Evolutionary conservation across 2,329 filamentous ascomycete genomes (phyloP), one percentile per base, ranked within the genome.

Genomic region (Xenoacremonium recifei): DNA sequence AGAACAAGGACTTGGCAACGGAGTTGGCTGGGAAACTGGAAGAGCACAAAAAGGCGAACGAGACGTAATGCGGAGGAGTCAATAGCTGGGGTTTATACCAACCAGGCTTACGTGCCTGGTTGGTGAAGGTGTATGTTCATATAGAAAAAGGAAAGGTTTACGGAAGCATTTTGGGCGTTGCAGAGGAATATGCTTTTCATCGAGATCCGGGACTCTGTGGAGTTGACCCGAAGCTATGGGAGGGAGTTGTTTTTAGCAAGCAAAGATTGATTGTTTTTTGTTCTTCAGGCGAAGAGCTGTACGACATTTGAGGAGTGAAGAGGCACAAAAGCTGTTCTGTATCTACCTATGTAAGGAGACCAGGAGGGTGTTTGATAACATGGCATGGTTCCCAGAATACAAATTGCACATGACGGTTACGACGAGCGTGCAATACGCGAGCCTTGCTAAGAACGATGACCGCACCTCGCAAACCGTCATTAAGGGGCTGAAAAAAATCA

Each of bases 1-100:
- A 86, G 69, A 83, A 82, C 3, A 70, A 74, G 48, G 74, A 78
- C 25, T 55, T 82, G 31, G 77, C 84, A 11, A 67, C 72, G 53
- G 68, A 71, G 36, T 62, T 88, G 30, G 75, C 76, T 1, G 62
- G 62, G 13, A 68, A 66, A 3, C 48, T 81, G 57, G 76, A 81
- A 61, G 65, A 71, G 49, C 63, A 79, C 55, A 82, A 82, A 66
- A 62, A 66, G 42, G 70, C 75, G 44, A 80, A 81, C 55, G 80
- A 81, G 62, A 72, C 62, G 56, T 63, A 62, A 62, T 65, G 46
- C 35, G 54, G 50, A 53, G 37, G 46, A 11, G 29, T n/a, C n/a
- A n/a, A n/a, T n/a, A n/a, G n/a, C n/a, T 15, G 42, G 21, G 35
- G 39, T 46, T 48, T 58, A 55, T 57, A n/a, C n/a, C n/a, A n/a